Evolutionary conservation across 495 filamentous ascomycete genomes (phyloP).

Genomic region (Tuber calosporum): DNA sequence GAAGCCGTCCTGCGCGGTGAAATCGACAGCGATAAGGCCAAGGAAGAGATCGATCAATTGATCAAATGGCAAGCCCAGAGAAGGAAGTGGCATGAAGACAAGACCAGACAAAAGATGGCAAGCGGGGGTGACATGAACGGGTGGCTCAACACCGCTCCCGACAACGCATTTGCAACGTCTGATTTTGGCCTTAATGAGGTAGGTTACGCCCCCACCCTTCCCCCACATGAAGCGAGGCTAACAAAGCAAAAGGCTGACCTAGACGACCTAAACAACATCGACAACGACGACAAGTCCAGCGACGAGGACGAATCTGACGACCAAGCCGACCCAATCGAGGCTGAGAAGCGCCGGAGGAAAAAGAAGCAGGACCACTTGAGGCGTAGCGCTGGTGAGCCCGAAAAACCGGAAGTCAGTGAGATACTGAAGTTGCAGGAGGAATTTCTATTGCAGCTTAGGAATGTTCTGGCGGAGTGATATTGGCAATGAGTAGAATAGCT

Average conservation of each 20-base stretch:
- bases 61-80: slow-evolving; percentile 90
- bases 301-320: slow-evolving; percentile 66
- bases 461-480: slow-evolving; percentile 68
- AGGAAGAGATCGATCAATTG: slow-evolving; percentile 73
- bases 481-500: neutral
- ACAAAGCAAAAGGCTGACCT: slow-evolving; percentile 53
- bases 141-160: slow-evolving; percentile 43
- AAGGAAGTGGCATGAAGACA: slow-evolving; percentile 95
- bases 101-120: slow-evolving; percentile 98
- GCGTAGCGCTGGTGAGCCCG: slow-evolving; percentile 78
- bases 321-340: slow-evolving; percentile 76
- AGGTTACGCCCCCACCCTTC: slow-evolving; percentile 26
- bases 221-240: neutral
- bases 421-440: slow-evolving; percentile 66
- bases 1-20: slow-evolving; percentile 60
- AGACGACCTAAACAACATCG: slow-evolving; percentile 70
- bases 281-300: slow-evolving; percentile 57
- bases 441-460: slow-evolving; percentile 77
- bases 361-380: slow-evolving; percentile 71
- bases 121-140: slow-evolving; percentile 55
- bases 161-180: slow-evolving; percentile 56
- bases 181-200: slow-evolving; percentile 88
- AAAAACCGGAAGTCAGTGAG: slow-evolving; percentile 73
- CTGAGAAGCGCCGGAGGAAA: slow-evolving; percentile 67
- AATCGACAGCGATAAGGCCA: slow-evolving; percentile 62